A percentile compares a stretch with the other conserved stretches of the same genome.
Evolutionary conservation across 352 stramenopile species (phyloP).

Genomic region (Phytophthora podocarpi): DNA sequence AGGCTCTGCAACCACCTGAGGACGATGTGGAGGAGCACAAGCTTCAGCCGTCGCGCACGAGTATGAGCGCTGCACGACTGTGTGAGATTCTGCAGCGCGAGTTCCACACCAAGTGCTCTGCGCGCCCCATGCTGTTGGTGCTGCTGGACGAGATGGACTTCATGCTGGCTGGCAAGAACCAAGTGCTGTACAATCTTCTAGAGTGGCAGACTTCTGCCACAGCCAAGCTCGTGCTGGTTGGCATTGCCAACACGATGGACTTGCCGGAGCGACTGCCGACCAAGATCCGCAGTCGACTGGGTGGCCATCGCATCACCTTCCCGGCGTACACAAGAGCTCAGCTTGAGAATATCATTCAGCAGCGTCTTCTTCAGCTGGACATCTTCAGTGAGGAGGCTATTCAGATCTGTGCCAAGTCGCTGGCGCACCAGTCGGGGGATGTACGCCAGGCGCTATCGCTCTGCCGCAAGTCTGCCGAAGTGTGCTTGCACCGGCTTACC

Average conservation of each 20-base stretch:
- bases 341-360: slow-evolving; percentile 69
- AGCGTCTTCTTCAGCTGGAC: slow-evolving; percentile 56
- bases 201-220: slow-evolving; percentile 66
- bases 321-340: slow-evolving; percentile 65
- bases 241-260: slow-evolving; percentile 86
- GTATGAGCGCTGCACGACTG: slow-evolving; percentile 38
- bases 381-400: slow-evolving; percentile 70
- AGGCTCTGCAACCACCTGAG: slow-evolving; percentile 43
- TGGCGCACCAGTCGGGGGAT: slow-evolving; percentile 72
- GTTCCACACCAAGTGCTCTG: slow-evolving; percentile 44
- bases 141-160: slow-evolving; percentile 85
- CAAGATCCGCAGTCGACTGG: slow-evolving; percentile 73
- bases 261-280: slow-evolving; percentile 69
- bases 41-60: neutral
- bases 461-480: slow-evolving; percentile 65
- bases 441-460: slow-evolving; percentile 70
- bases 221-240: slow-evolving; percentile 72
- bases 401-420: slow-evolving; percentile 66
- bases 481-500: slow-evolving; percentile 52
- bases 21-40: slow-evolving; percentile 4
- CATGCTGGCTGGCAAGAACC: slow-evolving; percentile 72
- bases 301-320: slow-evolving; percentile 72
- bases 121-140: slow-evolving; percentile 59
- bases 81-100: slow-evolving; percentile 56
- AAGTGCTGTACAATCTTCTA: slow-evolving; percentile 81